A percentile compares a stretch with the other conserved stretches of the same genome.
Evolutionary conservation across 176 grass and related monocot species (phyloP).

Genomic region (Raddia guianensis): DNA sequence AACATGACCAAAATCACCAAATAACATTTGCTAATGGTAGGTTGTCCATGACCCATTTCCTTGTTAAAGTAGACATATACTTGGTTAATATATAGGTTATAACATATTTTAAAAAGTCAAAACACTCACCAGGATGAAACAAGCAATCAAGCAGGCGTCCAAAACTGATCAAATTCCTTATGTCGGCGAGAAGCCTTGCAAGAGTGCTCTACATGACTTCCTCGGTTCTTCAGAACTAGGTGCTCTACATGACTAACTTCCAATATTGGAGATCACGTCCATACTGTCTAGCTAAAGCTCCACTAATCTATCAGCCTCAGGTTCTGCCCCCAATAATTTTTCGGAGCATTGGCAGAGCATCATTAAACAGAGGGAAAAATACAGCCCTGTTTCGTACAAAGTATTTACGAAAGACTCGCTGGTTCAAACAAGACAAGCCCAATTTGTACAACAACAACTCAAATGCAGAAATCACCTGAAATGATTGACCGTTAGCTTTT

Average conservation of each 20-base stretch:
- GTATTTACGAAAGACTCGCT: too few relatives aligned
- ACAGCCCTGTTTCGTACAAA: too few relatives aligned
- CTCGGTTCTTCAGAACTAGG: slow-evolving; percentile 10
- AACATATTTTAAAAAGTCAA: background rate
- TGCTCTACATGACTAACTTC: slow-evolving; percentile 49
- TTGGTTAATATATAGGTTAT: background rate
- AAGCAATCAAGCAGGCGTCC: background rate
- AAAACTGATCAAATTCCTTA: background rate
- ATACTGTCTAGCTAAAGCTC: slow-evolving; percentile 26
- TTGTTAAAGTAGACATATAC: slow-evolving; percentile 19
- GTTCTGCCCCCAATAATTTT: background rate
- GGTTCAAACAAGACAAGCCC: background rate
- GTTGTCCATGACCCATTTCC: background rate
- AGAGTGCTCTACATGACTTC: slow-evolving; percentile 38
- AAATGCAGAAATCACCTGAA: slow-evolving; percentile 1
- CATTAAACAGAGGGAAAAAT: too few relatives aligned
- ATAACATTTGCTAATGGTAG: background rate
- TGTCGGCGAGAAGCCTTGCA: slow-evolving; percentile 30
- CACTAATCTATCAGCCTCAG: background rate
- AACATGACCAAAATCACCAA: background rate
- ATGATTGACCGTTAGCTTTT: background rate
- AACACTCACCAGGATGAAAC: background rate
- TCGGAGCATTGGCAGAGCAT: too few relatives aligned
- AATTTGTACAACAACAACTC: background rate
- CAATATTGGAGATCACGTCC: slow-evolving; percentile 13